Evolutionary conservation across 352 stramenopile genomes (phyloP).

Genomic region (Phytophthora podocarpi): DNA sequence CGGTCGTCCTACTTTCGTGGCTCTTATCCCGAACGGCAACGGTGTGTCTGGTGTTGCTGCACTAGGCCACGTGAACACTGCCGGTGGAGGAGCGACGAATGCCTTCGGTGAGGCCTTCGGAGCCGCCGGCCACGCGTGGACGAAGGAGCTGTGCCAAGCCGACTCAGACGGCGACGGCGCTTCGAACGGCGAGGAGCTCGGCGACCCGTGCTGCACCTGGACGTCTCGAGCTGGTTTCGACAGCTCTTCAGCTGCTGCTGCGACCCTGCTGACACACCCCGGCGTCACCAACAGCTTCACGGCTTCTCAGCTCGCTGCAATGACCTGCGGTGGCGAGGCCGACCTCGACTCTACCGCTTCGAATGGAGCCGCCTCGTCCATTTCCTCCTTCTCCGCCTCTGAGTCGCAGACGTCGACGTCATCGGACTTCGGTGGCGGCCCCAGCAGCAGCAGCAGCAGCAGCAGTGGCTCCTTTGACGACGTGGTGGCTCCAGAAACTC

Average conservation of each 20-base stretch:
- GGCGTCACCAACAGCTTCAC: constrained; percentile 52
- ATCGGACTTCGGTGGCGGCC: background rate
- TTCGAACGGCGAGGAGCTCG: constrained; percentile 90
- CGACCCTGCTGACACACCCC: constrained; percentile 34
- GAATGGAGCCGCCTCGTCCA: constrained; percentile 12
- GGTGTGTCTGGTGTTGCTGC: constrained; percentile 51
- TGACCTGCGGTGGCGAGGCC: constrained; percentile 43
- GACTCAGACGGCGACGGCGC: constrained; percentile 82
- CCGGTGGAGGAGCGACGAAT: constrained; percentile 60
- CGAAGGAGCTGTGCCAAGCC: constrained; percentile 50
- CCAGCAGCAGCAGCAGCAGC: constrained; percentile 15
- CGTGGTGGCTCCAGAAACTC: constrained; percentile 5
- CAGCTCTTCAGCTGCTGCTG: background rate
- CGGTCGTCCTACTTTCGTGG: constrained; percentile 53
- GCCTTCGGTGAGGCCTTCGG: constrained; percentile 67
- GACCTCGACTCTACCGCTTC: constrained; percentile 9
- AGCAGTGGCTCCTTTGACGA: constrained; percentile 21
- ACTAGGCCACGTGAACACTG: constrained; percentile 56
- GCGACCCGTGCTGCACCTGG: constrained; percentile 88
- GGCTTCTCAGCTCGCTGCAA: constrained; percentile 27
- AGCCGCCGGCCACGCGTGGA: constrained; percentile 50
- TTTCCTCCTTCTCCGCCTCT: constrained; percentile 6
- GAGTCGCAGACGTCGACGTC: constrained; percentile 9
- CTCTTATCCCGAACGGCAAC: constrained; percentile 63
- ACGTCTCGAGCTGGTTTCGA: constrained; percentile 15